Evolutionary conservation across 257 asterid genomes (phyloP).

Genomic region (Perilla frutescens): DNA sequence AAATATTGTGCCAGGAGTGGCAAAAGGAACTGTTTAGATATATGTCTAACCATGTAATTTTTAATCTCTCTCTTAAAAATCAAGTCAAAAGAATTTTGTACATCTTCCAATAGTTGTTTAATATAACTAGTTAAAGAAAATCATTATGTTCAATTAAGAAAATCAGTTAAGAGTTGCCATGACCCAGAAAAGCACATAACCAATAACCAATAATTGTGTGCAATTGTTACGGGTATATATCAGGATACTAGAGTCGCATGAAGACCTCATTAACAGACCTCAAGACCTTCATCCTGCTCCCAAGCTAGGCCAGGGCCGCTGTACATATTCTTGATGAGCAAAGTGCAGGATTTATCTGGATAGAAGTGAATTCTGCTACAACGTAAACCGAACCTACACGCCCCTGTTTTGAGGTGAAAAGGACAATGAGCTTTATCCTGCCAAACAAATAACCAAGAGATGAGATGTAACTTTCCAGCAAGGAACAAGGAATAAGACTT

Average conservation of each 20-base stretch:
- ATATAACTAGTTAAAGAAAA: not conserved
- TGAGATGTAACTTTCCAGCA: conserved; percentile 36
- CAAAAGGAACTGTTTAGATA: not conserved
- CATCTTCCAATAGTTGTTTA: conserved; percentile 14
- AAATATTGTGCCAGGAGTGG: not conserved
- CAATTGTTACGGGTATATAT: conserved; percentile 39
- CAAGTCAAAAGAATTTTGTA: conserved; percentile 17
- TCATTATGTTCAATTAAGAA: too few relatives aligned
- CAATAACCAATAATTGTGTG: conserved; percentile 20
- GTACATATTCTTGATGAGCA: conserved; percentile 94
- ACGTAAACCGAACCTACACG: conserved; percentile 90
- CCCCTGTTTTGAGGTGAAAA: conserved; percentile 96
- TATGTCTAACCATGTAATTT: not conserved
- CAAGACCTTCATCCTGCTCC: conserved; percentile 99
- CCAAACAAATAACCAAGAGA: conserved; percentile 43
- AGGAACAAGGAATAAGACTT: conserved; percentile 23
- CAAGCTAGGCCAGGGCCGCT: conserved; percentile 95
- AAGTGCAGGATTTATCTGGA: conserved; percentile 92
- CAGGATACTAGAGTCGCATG: conserved; percentile 97
- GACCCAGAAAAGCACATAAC: conserved; percentile 33
- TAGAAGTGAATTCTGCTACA: conserved; percentile 96
- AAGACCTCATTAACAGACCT: conserved; percentile 97
- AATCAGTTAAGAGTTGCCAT: conserved; percentile 11
- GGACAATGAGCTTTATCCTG: conserved; percentile 99
- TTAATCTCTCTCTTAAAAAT: conserved; percentile 17